Percentiles rank a stretch among this genome's conserved stretches.
Evolutionary conservation across 176 grass and related monocot genomes (phyloP).

Genomic region (Lolium perenne): DNA sequence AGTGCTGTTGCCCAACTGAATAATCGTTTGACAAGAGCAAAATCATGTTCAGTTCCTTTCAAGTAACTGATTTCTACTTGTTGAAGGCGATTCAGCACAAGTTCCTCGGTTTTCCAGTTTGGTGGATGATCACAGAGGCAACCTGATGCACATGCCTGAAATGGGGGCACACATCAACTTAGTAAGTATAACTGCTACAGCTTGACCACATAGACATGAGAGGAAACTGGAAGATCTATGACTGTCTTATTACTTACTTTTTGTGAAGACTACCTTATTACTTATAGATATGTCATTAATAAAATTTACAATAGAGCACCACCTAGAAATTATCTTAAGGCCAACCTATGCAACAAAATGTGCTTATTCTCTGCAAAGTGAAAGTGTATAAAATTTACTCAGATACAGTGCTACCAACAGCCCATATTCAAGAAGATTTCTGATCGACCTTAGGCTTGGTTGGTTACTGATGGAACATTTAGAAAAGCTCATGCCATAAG

Average conservation of each 20-base stretch:
- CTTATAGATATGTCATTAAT: background rate
- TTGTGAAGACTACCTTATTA: background rate
- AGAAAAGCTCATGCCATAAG: background rate
- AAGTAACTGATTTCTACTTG: constrained; percentile 6
- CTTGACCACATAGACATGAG: background rate
- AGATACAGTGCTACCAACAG: background rate
- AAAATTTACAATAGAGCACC: background rate
- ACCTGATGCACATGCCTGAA: constrained; percentile 29
- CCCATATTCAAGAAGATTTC: background rate
- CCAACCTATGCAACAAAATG: background rate
- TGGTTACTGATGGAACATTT: background rate
- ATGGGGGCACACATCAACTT: background rate
- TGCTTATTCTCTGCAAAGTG: background rate
- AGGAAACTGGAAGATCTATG: background rate
- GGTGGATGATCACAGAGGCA: constrained; percentile 3
- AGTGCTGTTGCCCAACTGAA: constrained; percentile 20
- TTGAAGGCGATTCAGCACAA: constrained; percentile 8
- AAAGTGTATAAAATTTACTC: background rate
- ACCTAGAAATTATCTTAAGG: background rate
- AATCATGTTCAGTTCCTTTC: constrained; percentile 21
- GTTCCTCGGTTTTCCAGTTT: constrained; percentile 32
- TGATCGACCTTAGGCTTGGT: background rate
- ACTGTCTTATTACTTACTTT: background rate
- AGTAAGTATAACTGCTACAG: background rate
- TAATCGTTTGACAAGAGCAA: background rate